phyloP scores from a whole-genome alignment of 2,329 filamentous ascomycete genomes.

The Calonectria leucothoes region DNA sequence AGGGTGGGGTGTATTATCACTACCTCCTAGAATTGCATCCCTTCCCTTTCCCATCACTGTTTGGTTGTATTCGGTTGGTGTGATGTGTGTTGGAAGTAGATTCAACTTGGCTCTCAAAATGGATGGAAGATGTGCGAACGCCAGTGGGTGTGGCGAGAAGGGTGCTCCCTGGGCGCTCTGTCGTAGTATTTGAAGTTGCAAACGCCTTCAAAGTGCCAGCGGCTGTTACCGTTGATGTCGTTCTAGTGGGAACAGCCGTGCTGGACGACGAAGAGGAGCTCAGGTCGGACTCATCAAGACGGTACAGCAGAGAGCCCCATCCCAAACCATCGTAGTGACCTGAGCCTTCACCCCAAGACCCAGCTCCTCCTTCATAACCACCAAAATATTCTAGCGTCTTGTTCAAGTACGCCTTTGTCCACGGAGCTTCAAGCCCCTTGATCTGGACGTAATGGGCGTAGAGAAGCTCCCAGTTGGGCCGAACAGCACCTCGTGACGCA shows the following conservation, averaged over 20 bases:
- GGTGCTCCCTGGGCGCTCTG: too few relatives aligned
- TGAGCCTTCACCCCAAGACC: constrained; percentile 14
- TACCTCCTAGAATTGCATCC: too few relatives aligned
- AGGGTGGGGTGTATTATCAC: too few relatives aligned
- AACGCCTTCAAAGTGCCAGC: too few relatives aligned
- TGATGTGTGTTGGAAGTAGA: too few relatives aligned
- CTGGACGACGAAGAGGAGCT: constrained; percentile 28
- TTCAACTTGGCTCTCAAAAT: too few relatives aligned
- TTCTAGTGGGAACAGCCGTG: neutral
- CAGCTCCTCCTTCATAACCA: constrained; percentile 22
- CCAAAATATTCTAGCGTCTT: constrained; percentile 15
- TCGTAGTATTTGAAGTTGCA: too few relatives aligned
- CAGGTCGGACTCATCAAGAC: constrained; percentile 13
- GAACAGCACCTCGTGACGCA: constrained; percentile 13
- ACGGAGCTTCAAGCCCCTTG: constrained; percentile 27
- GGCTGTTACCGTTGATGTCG: too few relatives aligned
- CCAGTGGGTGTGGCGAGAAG: too few relatives aligned
- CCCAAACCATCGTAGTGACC: constrained; percentile 20
- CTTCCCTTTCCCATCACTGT: too few relatives aligned
- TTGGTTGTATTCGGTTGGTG: too few relatives aligned
- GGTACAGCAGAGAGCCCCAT: constrained; percentile 26
- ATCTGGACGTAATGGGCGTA: constrained; percentile 27
- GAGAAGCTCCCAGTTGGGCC: constrained; percentile 27
- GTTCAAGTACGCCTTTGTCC: constrained; percentile 29
- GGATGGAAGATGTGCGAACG: too few relatives aligned